Evolutionary conservation across 202 grass and related monocot genomes (phyloP), one percentile per base, ranked within the genome.

Genomic region (Saccharum hybrid): DNA sequence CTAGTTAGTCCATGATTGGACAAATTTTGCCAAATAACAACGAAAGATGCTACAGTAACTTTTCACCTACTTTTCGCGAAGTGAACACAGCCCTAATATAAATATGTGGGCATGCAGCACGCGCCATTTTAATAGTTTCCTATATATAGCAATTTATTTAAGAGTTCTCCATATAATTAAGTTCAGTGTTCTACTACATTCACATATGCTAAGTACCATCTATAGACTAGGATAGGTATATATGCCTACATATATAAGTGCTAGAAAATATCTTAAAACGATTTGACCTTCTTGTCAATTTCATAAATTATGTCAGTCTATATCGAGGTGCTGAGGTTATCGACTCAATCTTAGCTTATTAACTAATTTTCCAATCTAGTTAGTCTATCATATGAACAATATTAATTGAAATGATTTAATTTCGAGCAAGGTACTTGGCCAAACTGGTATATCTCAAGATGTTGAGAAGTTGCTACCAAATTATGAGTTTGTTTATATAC

Each of bases 101-200:
- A 34, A 64, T 65, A 11, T 78, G 85, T 72, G 79, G 85, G 19
- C 33, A 76, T 52, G 21, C 41, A 70, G 21, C 41, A 70, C 33
- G 11, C 3, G 11, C 42, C 10, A 46, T 46, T 46, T 46, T 14
- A 46, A 4, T 46, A 14, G 11, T 5, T 71, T 34, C 8, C 3
- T n/a, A 33, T 33, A 37, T 37, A 52, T 14, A 72, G 4, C 12
- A 30, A 74, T 49, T 19, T 40, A 74, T 49, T 19, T 40, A 83
- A 18, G 31, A 64, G 5, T 66, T 39, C 7, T 39, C 11, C 36
- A 75, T 9, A 41, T 10, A 77, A 2, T 43, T 9, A 40, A 62
- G 37, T 77, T 30, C 3, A 41, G 19, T 18, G 0, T 77, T 41
- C 2, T 48, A n/a, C 4, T 65, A 19, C 13, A 63, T 14, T 63